Evolutionary conservation across 2,329 filamentous ascomycete species (phyloP), one percentile per base, ranked within the genome.

Genomic region (Ceratocystis ficicola): DNA sequence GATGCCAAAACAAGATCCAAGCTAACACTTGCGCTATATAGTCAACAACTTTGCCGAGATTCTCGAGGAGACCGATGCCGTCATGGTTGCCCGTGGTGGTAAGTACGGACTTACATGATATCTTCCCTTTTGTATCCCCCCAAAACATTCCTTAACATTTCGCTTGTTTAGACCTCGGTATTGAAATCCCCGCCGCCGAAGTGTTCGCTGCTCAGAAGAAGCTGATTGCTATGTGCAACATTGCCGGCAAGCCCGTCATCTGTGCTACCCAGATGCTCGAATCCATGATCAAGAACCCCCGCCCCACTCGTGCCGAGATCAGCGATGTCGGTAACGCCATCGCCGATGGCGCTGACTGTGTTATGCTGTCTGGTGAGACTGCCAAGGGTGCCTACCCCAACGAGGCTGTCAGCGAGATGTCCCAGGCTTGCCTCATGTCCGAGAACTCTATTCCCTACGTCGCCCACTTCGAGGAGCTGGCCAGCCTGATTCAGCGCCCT

Each of bases 191-290:
- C 62, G 93, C 94, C 69, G 90, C 93, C 70, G 94, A 99, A 83
- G 94, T 99, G 71, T 99, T 99, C 79, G 90, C 95, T 72, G 94
- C 94, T 66, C 94, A 99, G 83, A 99, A 99, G 88, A 99, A 99
- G 90, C 92, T 99, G 85, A 99, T 99, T 78, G 92, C 94, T 79
- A 97, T 97, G 87, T 99, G 94, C 86, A 99, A 99, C 83, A 86
- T 96, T 75, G 92, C 91, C 72, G 94, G 94, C 78, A 99, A 99
- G 85, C 94, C 94, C 71, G 92, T 93, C 77, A 96, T 99, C 76
- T 97, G 93, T 79, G 94, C 94, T 68, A 99, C 94, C 50, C 94
- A 99, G 83, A 99, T 99, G 94, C 85, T 99, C 52, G 94, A 99
- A 85, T 96, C 91, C 70, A 99, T 99, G 94, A 99, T 96, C 78